phyloP scores from a whole-genome alignment of 2,329 filamentous ascomycete genomes.

The Xylaria sp. region DNA sequence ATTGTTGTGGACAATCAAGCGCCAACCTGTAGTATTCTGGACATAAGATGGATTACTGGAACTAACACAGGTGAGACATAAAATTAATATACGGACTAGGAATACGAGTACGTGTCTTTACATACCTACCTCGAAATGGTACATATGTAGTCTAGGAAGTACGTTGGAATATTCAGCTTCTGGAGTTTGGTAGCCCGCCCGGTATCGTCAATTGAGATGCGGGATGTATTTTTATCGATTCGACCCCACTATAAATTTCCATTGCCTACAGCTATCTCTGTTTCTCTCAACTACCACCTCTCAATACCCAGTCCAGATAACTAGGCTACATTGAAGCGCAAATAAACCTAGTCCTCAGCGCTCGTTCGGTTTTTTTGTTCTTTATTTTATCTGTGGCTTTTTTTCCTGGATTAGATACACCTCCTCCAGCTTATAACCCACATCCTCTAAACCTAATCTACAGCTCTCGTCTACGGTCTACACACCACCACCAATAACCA shows the following conservation, averaged over 20 bases:
- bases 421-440: not conserved
- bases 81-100: no score
- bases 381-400: not conserved
- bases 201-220: not conserved
- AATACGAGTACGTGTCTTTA: no score
- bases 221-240: slow-evolving; percentile 17
- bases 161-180: not conserved
- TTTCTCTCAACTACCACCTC: not conserved
- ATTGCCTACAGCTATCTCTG: not conserved
- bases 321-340: no score
- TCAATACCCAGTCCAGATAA: not conserved
- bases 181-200: not conserved
- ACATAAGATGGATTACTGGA: not conserved
- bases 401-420: no score
- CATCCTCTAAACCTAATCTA: not conserved
- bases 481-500: not conserved
- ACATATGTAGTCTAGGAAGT: not conserved
- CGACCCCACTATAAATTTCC: slow-evolving; percentile 33
- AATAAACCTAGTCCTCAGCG: no score
- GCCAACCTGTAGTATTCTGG: not conserved
- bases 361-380: not conserved
- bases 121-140: not conserved
- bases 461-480: no score
- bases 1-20: not conserved
- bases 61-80: no score